Conservation (phyloP, 2,329 filamentous ascomycete species). For the Samsoniella hepiali region DNA sequence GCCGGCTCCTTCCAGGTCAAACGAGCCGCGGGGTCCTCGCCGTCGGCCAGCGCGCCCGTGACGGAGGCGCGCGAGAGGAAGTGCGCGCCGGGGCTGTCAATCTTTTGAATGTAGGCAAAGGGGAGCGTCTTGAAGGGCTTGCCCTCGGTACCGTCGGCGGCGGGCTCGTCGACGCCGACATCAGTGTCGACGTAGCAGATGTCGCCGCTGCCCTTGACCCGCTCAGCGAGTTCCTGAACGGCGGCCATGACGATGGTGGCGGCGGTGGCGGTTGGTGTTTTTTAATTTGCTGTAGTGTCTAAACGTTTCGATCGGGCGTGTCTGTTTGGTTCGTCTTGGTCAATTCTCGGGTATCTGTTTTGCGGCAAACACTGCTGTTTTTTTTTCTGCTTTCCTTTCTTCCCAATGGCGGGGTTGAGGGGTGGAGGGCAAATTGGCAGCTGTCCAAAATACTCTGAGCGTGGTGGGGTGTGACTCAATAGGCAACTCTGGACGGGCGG, state of each 20-base stretch:
- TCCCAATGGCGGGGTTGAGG: slow-evolving; percentile 14
- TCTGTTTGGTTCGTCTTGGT: not conserved
- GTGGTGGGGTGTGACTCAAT: slow-evolving; percentile 18
- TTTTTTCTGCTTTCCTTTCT: not conserved
- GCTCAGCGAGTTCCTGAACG: slow-evolving; percentile 49
- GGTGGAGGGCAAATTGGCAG: slow-evolving; percentile 7
- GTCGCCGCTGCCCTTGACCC: slow-evolving; percentile 43
- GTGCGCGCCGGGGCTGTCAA: slow-evolving; percentile 52
- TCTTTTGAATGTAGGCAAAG: slow-evolving; percentile 71
- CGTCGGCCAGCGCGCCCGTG: slow-evolving; percentile 56
- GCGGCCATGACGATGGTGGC: slow-evolving; percentile 37
- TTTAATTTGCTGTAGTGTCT: not conserved
- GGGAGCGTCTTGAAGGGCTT: slow-evolving; percentile 79
- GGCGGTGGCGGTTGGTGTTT: not conserved
- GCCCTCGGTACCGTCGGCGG: slow-evolving; percentile 64
- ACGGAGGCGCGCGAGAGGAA: slow-evolving; percentile 69
- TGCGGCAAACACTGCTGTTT: not conserved
- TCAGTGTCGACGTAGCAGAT: slow-evolving; percentile 78
- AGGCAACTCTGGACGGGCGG: slow-evolving; percentile 17
- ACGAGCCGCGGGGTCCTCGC: slow-evolving; percentile 61
- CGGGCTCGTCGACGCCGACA: slow-evolving; percentile 66
- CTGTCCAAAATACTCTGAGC: not conserved
- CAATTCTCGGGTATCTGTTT: not conserved
- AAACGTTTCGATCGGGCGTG: not conserved
- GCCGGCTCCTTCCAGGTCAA: slow-evolving; percentile 76